A percentile compares a stretch with the other conserved stretches of the same genome.
These are phyloP conservation scores for Backusella westeae DNA, from an alignment of 192 early-diverging fungal genomes.

Conservation along the genomic window DNA sequence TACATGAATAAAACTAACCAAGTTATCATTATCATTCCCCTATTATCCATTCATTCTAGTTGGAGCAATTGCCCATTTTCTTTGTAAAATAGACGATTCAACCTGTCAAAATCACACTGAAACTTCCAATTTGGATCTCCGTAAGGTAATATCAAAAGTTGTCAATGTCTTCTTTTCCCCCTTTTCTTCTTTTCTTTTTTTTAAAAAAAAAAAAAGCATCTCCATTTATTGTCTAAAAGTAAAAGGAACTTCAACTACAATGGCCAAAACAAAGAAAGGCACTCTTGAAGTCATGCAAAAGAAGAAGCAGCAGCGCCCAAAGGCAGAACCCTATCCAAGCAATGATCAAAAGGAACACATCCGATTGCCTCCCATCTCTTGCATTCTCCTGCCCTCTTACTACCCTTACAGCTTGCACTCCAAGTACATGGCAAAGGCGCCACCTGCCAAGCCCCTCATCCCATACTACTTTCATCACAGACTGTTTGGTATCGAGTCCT, in stretches of 20 bases:
- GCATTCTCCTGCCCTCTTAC: no score
- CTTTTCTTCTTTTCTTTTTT: not conserved
- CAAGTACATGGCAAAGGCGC: not conserved
- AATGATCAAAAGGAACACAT: not conserved
- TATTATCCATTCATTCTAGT: no score
- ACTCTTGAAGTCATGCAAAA: not conserved
- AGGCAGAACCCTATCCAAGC: not conserved
- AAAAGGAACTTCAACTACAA: not conserved
- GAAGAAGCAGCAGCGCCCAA: not conserved
- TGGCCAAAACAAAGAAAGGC: not conserved
- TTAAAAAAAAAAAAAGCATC: not conserved
- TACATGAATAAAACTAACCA: no score
- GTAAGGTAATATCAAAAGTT: not conserved
- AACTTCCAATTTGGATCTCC: not conserved
- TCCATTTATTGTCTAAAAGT: not conserved
- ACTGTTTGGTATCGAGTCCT: conserved; percentile 19
- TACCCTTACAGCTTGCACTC: not conserved
- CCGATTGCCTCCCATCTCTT: not conserved
- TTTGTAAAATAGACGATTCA: no score
- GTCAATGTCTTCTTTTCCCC: not conserved
- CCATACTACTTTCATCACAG: conserved; percentile 19
- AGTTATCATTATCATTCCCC: no score
- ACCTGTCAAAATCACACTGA: not conserved
- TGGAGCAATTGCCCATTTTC: no score
- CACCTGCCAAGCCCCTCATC: not conserved